A percentile compares a stretch with the other conserved stretches of the same genome.
phyloP scores from a whole-genome alignment of 441 rosid species.

The Viola pubescens region DNA sequence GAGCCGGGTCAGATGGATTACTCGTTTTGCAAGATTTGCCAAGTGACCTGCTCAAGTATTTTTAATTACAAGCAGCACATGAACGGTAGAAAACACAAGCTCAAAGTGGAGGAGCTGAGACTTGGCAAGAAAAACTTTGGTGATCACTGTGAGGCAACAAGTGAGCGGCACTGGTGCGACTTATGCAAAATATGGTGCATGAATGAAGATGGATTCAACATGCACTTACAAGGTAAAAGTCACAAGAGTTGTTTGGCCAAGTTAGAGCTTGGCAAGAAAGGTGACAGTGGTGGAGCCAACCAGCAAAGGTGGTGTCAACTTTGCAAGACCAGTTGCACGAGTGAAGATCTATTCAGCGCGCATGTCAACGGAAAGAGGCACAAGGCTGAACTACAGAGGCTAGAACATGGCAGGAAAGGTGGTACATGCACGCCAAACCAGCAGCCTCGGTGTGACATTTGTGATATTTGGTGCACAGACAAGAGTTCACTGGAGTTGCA shows the following conservation, averaged over 20 bases:
- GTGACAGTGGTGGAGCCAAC: not conserved
- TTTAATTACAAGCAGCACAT: conserved; percentile 18
- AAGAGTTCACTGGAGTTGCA: conserved; percentile 3
- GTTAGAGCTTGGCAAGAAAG: not conserved
- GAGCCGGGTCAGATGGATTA: not conserved
- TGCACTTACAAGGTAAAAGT: conserved; percentile 19
- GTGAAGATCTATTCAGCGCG: conserved; percentile 5
- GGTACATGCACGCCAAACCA: too few relatives aligned
- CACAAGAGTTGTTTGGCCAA: conserved; percentile 13
- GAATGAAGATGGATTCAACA: conserved; percentile 12
- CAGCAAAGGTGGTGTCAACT: conserved; percentile 7
- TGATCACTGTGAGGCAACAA: not conserved
- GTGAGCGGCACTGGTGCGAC: conserved; percentile 4
- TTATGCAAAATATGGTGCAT: conserved; percentile 23
- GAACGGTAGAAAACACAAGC: conserved; percentile 21
- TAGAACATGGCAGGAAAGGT: not conserved
- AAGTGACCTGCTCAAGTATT: conserved; percentile 13
- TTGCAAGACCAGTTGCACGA: conserved; percentile 13
- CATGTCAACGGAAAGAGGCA: conserved; percentile 17
- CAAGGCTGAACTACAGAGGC: conserved; percentile 9
- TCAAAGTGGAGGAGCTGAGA: conserved; percentile 10
- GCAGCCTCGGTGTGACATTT: not conserved
- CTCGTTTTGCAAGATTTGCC: conserved; percentile 19
- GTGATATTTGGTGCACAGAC: conserved; percentile 17
- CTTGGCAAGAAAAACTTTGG: not conserved